These are phyloP conservation scores for Lenwebbia sp. DNA, from an alignment of 345 rosid species.

Conservation along the genomic window DNA sequence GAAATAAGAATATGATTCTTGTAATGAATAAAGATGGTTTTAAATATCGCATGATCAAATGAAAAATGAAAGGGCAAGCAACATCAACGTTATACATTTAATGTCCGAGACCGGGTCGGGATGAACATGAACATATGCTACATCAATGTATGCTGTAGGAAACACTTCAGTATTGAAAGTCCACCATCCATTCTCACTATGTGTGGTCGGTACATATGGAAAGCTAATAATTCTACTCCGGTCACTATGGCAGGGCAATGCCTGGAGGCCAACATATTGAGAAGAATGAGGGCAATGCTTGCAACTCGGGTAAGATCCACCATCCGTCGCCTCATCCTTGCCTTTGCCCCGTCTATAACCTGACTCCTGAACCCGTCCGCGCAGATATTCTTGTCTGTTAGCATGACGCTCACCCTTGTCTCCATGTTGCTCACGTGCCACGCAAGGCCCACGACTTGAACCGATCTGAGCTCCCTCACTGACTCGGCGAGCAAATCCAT, in stretches of 20 bases:
- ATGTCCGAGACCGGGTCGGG: neutral
- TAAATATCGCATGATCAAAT: neutral
- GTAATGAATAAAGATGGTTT: neutral
- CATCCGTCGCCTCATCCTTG: neutral
- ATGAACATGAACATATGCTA: slow-evolving; percentile 25
- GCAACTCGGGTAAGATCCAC: neutral
- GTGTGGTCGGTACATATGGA: neutral
- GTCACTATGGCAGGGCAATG: neutral
- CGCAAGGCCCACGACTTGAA: neutral
- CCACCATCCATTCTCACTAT: slow-evolving; percentile 38
- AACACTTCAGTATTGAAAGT: slow-evolving; percentile 48
- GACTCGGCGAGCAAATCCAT: neutral
- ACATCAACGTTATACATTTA: neutral
- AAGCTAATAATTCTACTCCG: neutral
- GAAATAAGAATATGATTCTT: neutral
- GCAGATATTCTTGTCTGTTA: neutral
- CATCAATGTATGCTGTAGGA: slow-evolving; percentile 37
- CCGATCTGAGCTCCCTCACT: neutral
- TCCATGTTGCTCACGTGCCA: neutral
- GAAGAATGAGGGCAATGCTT: neutral
- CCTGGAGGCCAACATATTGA: neutral
- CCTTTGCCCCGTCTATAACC: neutral
- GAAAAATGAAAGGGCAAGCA: neutral
- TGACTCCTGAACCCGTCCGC: neutral
- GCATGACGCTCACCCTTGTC: rapidly evolving